Conservation (phyloP, 2,329 filamentous ascomycete species). For the Diplocarpon mali region DNA sequence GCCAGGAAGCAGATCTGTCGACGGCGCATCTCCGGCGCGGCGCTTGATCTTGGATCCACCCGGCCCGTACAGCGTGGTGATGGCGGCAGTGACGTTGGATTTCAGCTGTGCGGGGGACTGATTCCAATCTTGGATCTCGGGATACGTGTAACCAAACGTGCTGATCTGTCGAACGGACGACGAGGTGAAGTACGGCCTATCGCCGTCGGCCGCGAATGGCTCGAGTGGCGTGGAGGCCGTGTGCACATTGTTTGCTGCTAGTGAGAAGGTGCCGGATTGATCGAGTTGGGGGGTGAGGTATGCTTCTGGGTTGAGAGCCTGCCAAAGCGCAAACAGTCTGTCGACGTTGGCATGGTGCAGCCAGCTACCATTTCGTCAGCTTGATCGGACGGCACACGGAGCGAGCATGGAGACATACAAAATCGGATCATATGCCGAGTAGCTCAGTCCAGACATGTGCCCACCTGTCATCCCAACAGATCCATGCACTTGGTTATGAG, state of each 20-base stretch:
- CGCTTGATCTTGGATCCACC: constrained; percentile 3
- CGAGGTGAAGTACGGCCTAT: constrained; percentile 15
- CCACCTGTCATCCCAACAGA: constrained; percentile 28
- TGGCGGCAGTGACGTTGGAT: constrained; percentile 49
- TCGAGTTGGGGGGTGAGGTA: constrained; percentile 26
- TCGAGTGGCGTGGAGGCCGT: constrained; percentile 20
- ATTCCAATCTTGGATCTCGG: constrained; percentile 33
- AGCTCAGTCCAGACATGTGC: constrained; percentile 32
- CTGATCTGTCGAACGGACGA: constrained; percentile 9
- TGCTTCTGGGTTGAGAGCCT: constrained; percentile 30
- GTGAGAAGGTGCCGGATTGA: constrained; percentile 27
- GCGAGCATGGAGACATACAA: constrained; percentile 30
- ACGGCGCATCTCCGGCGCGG: not conserved
- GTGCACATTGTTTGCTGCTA: constrained; percentile 17
- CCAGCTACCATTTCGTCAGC: constrained; percentile 28
- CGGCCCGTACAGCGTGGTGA: constrained; percentile 40
- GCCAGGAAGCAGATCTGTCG: not conserved
- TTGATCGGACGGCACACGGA: not conserved
- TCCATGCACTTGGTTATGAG: constrained; percentile 35
- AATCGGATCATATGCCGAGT: constrained; percentile 36
- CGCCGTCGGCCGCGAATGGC: constrained; percentile 24
- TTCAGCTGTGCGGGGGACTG: constrained; percentile 41
- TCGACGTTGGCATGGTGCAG: constrained; percentile 48
- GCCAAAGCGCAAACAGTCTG: constrained; percentile 43
- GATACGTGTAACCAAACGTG: constrained; percentile 22